Conservation (phyloP, 2,329 filamentous ascomycete genomes). For the Ascochyta pisi region DNA sequence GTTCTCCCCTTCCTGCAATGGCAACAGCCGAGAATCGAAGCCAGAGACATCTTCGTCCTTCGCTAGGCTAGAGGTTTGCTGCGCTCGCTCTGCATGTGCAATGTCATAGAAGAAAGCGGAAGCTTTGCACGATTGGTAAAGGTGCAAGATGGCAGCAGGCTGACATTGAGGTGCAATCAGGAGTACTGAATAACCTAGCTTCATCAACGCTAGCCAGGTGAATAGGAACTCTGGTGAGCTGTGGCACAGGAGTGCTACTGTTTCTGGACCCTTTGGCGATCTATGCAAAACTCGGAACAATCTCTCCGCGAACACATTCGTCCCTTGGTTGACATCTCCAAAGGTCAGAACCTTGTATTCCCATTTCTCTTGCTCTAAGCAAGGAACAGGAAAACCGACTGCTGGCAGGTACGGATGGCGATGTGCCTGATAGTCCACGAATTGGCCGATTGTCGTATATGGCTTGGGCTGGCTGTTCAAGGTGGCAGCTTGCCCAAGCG, state of each 20-base stretch:
- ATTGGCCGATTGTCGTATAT: constrained; percentile 57
- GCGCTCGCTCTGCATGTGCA: constrained; percentile 44
- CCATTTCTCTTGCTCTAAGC: constrained; percentile 29
- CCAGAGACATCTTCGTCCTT: constrained; percentile 12
- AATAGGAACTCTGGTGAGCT: constrained; percentile 66
- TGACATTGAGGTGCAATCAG: constrained; percentile 62
- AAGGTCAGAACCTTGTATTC: constrained; percentile 46
- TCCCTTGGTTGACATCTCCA: constrained; percentile 43
- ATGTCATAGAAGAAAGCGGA: constrained; percentile 57
- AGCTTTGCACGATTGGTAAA: constrained; percentile 58
- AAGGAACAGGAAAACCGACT: constrained; percentile 57
- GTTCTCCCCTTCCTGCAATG: constrained; percentile 28
- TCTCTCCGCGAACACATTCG: constrained; percentile 45
- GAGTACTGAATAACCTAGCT: constrained; percentile 62
- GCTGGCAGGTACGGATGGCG: constrained; percentile 52
- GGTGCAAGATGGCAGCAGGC: constrained; percentile 58
- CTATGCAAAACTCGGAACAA: constrained; percentile 30
- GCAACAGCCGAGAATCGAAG: constrained; percentile 23
- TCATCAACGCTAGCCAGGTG: constrained; percentile 66
- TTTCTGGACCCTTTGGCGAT: constrained; percentile 26
- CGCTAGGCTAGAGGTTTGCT: constrained; percentile 29
- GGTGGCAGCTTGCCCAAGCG: constrained; percentile 61
- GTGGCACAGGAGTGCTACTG: constrained; percentile 62
- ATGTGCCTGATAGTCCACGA: constrained; percentile 59
- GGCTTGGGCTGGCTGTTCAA: constrained; percentile 46